Evolutionary conservation across 1,284 basidiomycete species (phyloP), one percentile per base, ranked within the genome.

Genomic region (Meira miltonrushii): DNA sequence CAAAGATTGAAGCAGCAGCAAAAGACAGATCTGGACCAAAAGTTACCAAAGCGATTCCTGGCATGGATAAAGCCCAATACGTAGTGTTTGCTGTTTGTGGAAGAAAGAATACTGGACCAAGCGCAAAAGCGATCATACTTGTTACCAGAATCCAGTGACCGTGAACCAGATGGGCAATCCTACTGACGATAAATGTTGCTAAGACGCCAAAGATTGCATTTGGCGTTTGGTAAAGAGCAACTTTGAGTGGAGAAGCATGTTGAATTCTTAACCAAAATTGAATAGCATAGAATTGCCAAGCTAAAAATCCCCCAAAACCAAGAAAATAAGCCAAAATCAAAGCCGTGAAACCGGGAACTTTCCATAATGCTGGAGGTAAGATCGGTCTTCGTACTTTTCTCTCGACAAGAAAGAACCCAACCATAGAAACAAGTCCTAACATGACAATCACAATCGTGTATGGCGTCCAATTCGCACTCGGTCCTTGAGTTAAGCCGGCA

Each of bases 81-180:
- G 59, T 33, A 3, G 65, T 66, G 10, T 53, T 21, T 15, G 65
- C 33, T 15, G 28, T 64, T 46, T 66, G 55, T 9, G 56, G 52
- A 19, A 66, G 48, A 41, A 63, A 62, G 23, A 66, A 63, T 51
- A 54, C 65, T 23, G 64, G 64, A 9, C 65, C 64, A 15, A 66
- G 25, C 13, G 54, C 64, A 47, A 23, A 66, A 25, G 64, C 58
- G 2, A 66, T 12, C 33, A 39, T 38, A 21, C 47, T 41, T 37
- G 56, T 48, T 9, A 33, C 46, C 8, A 66, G 39, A 44, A 66
- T 43, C 39, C 25, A 60, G 37, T 66, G 64, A 11, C 55, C 64
- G 12, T 54, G 49, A 17, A 66, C 49, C 13, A 57, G 8, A 48
- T 66, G 64, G 33, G 57, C 52, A 12, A 62, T 43, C 25, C 49